These are phyloP conservation scores for Rachicladosporium sp. DNA, from an alignment of 2,329 filamentous ascomycete species.

Conservation along the genomic window DNA sequence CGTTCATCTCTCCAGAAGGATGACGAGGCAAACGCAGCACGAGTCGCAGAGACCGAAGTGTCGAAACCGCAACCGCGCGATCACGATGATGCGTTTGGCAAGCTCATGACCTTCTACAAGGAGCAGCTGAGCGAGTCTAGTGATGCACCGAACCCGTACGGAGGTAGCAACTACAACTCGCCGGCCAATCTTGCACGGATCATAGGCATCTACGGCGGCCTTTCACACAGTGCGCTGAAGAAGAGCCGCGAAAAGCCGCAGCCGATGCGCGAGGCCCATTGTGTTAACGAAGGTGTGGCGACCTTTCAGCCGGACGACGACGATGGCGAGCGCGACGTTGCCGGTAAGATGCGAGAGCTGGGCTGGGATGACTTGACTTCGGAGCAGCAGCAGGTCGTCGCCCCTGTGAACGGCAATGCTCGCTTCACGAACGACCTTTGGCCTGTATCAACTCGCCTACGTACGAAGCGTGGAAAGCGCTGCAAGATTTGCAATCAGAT, in stretches of 20 bases:
- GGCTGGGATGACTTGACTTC: constrained; percentile 55
- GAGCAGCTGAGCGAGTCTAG: constrained; percentile 59
- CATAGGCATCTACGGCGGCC: constrained; percentile 74
- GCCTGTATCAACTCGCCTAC: constrained; percentile 69
- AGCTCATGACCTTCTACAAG: constrained; percentile 67
- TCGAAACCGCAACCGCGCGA: constrained; percentile 33
- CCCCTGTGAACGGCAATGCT: constrained; percentile 34
- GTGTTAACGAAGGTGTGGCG: constrained; percentile 54
- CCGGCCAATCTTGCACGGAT: constrained; percentile 75
- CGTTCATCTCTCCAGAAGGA: constrained; percentile 21
- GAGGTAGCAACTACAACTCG: constrained; percentile 51
- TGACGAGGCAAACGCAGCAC: constrained; percentile 31
- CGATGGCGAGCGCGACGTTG: constrained; percentile 41
- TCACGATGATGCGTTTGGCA: constrained; percentile 45
- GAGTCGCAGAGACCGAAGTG: constrained; percentile 29
- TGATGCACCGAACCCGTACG: constrained; percentile 37
- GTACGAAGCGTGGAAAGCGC: constrained; percentile 86
- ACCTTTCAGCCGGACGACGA: constrained; percentile 32
- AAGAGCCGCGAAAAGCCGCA: constrained; percentile 55
- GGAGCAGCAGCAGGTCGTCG: constrained; percentile 40
- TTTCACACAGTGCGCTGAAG: constrained; percentile 48
- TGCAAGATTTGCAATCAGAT: constrained; percentile 90
- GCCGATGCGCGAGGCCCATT: constrained; percentile 69
- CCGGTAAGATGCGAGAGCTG: constrained; percentile 44
- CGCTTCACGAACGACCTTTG: constrained; percentile 64